Percentiles rank a stretch among this genome's conserved stretches.
Conservation (phyloP, 345 rosid genomes). For the Arabis alpina region DNA sequence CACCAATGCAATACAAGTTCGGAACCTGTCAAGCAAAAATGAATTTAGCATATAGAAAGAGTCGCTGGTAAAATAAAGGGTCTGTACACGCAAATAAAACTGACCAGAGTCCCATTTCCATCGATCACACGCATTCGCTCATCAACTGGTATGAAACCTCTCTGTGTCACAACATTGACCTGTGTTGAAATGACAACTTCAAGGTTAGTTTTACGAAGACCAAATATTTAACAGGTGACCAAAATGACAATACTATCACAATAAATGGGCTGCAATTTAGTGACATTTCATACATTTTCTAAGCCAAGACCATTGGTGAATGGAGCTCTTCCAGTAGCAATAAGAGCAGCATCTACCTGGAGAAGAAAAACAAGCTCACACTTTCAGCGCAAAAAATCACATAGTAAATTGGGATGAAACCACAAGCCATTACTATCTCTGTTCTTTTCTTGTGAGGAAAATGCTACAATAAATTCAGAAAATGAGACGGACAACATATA, state of each 20-base stretch:
- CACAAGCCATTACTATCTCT: background rate
- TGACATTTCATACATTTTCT: conserved; percentile 68
- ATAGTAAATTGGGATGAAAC: conserved; percentile 9
- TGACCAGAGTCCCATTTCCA: conserved; percentile 75
- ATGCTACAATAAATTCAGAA: background rate
- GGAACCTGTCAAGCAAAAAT: conserved; percentile 64
- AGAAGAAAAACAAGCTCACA: conserved; percentile 34
- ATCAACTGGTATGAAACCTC: conserved; percentile 93
- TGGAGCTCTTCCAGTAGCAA: conserved; percentile 99
- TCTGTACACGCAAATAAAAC: conserved; percentile 32
- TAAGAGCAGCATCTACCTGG: conserved; percentile 95
- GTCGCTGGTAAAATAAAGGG: background rate
- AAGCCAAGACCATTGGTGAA: conserved; percentile 96
- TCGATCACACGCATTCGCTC: conserved; percentile 89
- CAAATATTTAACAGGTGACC: background rate
- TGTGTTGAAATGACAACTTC: conserved; percentile 42
- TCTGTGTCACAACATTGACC: conserved; percentile 87
- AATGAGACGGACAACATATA: background rate
- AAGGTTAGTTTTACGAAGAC: conserved; percentile 23
- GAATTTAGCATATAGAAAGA: conserved; percentile 15
- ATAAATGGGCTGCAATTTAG: background rate
- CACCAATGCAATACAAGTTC: conserved; percentile 87
- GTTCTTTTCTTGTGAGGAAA: background rate
- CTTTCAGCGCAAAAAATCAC: conserved; percentile 19
- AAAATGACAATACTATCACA: conserved; percentile 10